Conservation (phyloP, 371 early-diverging fungal species). For the Mucor lusitanicus region DNA sequence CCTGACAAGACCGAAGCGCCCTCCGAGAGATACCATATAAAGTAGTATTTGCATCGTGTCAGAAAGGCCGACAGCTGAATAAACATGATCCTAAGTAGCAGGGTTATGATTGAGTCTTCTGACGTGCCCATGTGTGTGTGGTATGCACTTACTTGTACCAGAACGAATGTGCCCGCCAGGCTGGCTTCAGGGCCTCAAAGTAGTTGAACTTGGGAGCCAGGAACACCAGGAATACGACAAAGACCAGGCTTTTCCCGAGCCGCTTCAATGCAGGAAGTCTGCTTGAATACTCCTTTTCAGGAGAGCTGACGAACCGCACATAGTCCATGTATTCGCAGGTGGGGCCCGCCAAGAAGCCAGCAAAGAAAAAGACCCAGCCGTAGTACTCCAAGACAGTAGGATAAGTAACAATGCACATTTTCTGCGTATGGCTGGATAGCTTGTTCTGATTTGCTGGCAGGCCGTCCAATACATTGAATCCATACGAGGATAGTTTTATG, state of each 20-base stretch:
- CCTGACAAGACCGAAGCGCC: conserved; percentile 85
- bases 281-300: neutral
- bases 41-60: conserved; percentile 83
- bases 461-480: conserved; percentile 66
- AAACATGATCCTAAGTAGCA: conserved; percentile 43
- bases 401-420: conserved; percentile 56
- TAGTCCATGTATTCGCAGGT: conserved; percentile 81
- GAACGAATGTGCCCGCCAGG: conserved; percentile 17
- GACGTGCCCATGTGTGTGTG: neutral
- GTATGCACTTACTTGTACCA: conserved; percentile 25
- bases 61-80: conserved; percentile 66
- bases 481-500: conserved; percentile 87
- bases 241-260: conserved; percentile 39
- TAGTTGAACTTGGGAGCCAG: conserved; percentile 43
- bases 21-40: conserved; percentile 86
- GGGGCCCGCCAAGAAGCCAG: conserved; percentile 86
- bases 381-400: conserved; percentile 81
- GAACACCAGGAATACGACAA: conserved; percentile 30
- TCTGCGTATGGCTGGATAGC: conserved; percentile 56
- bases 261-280: conserved; percentile 25
- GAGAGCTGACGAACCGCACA: conserved; percentile 48
- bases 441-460: conserved; percentile 11
- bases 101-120: neutral
- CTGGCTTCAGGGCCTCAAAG: conserved; percentile 38
- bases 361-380: conserved; percentile 90